Conservation (phyloP, 257 asterid species). For the Asclepias syriaca region DNA sequence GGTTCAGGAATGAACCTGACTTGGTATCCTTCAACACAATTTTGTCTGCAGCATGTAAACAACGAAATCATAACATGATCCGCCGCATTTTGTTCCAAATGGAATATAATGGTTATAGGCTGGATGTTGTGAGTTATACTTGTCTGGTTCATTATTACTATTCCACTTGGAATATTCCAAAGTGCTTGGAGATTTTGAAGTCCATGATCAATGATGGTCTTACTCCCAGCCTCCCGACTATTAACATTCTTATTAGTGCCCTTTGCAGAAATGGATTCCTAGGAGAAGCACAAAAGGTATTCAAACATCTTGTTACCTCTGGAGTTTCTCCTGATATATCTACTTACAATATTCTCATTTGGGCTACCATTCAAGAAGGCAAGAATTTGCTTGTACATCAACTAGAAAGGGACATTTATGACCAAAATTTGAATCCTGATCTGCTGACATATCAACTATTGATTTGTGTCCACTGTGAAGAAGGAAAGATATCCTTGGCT, state of each 20-base stretch:
- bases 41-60: conserved; percentile 55
- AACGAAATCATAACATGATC: conserved; percentile 29
- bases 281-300: conserved; percentile 31
- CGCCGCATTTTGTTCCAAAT: conserved; percentile 35
- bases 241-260: conserved; percentile 42
- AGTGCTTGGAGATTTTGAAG: conserved; percentile 38
- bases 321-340: conserved; percentile 43
- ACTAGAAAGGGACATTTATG: conserved; percentile 37
- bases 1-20: conserved; percentile 51
- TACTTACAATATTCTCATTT: conserved; percentile 48
- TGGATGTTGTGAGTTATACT: conserved; percentile 44
- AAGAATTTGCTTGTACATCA: conserved; percentile 31
- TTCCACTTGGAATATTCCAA: conserved; percentile 24
- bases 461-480: conserved; percentile 36
- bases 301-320: conserved; percentile 25
- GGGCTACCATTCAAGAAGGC: conserved; percentile 40
- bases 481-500: conserved; percentile 43
- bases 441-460: conserved; percentile 38
- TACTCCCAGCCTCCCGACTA: conserved; percentile 34
- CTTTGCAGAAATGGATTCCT: conserved; percentile 49
- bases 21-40: conserved; percentile 48
- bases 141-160: conserved; percentile 47
- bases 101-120: conserved; percentile 37
- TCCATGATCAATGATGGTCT: conserved; percentile 40
- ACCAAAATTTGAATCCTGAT: conserved; percentile 38